Evolutionary conservation across 495 filamentous ascomycete genomes (phyloP).

Genomic region (Trichoderma virens): DNA sequence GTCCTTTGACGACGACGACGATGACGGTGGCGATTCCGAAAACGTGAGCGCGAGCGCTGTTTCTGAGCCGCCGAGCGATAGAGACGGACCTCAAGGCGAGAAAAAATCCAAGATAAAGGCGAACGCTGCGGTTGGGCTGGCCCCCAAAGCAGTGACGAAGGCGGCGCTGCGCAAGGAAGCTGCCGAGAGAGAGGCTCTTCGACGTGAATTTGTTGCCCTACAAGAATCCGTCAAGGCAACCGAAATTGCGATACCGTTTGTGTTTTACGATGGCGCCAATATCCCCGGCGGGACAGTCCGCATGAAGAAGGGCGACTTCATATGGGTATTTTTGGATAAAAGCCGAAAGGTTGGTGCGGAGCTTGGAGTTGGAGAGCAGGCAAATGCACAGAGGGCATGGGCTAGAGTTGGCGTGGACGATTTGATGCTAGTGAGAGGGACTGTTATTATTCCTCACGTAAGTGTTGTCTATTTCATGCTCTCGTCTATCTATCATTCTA

Average conservation of each 20-base stretch:
- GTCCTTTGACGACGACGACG: slow-evolving; percentile 36
- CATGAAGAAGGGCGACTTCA: slow-evolving; percentile 84
- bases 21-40: slow-evolving; percentile 20
- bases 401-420: slow-evolving; percentile 93
- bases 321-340: slow-evolving; percentile 88
- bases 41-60: slow-evolving; percentile 29
- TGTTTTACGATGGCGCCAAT: slow-evolving; percentile 97
- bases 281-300: slow-evolving; percentile 74
- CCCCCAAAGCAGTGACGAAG: slow-evolving; percentile 81
- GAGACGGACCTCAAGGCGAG: slow-evolving; percentile 59
- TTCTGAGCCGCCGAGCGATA: slow-evolving; percentile 56
- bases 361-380: slow-evolving; percentile 60
- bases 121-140: slow-evolving; percentile 58
- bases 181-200: slow-evolving; percentile 68
- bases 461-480: slow-evolving; percentile 27
- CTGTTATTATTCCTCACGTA: slow-evolving; percentile 92
- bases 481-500: neutral
- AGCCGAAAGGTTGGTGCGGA: slow-evolving; percentile 85
- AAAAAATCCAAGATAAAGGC: slow-evolving; percentile 47
- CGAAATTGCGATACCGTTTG: slow-evolving; percentile 87
- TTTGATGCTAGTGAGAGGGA: slow-evolving; percentile 84
- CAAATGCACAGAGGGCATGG: slow-evolving; percentile 73
- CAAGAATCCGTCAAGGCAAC: slow-evolving; percentile 85
- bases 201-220: slow-evolving; percentile 74
- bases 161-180: slow-evolving; percentile 74